Base-by-base conservation (phyloP, 2,329 filamentous ascomycete genomes). In the Arthroderma sp. region DNA sequence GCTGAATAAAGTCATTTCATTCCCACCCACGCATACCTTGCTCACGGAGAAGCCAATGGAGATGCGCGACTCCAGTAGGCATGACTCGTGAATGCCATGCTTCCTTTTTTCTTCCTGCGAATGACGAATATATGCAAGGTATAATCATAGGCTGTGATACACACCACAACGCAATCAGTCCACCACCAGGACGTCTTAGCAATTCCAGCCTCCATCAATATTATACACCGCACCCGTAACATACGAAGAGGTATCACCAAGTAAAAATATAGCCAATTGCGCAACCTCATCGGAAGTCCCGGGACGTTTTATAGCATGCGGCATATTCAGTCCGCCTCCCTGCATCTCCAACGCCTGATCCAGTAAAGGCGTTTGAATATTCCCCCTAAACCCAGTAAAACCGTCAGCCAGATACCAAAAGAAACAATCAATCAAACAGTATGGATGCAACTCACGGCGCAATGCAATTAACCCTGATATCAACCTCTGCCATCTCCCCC, bases 121-220 rank as follows among this genome's bases (percentile, higher is more conserved):
- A 30, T 42, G 38, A 8, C 44, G 32, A 29, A 38, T 22, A 8
- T 22, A 10, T 29, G 8, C 36, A 22, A 22, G 15, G 15, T 22
- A 22, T 22, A 22, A 22, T 22, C 1, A 22, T 22, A 22, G 15
- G 15, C 15, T 22, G 15, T 22, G 15, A 22, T 22, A 22, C 15
- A 22, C 15, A 22, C 15, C 15, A 22, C 15, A 22, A 22, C 15
- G 15, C 15, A 34, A 34, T 9, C 32, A 34, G 11, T 9, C 9
- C 11, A 34, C 32, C 11, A 3, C 9, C 15, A 22, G 15, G 15
- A 3, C 15, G 15, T 8, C 10, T 38, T 8, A 15, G 39, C 51
- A 55, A 48, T 61, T 51, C 62, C 65, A 69, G 0, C 67, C 69
- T 3, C 70, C 70, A 55, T 73, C 70, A 22, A 72, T 65, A 42